These are phyloP conservation scores for Rosa multiflora DNA, from an alignment of 306 rosid genomes.

Conservation along the genomic window DNA sequence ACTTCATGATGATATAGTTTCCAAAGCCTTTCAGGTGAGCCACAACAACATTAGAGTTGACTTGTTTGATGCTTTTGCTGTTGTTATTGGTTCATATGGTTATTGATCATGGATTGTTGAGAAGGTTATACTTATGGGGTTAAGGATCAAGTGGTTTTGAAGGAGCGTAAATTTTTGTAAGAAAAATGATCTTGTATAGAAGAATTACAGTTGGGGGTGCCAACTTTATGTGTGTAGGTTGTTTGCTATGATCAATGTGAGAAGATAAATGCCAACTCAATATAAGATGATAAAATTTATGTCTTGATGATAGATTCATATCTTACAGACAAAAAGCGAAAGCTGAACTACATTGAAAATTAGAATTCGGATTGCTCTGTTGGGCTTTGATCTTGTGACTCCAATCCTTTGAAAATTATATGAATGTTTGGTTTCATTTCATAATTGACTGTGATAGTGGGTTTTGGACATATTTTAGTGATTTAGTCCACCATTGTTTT, in stretches of 20 bases:
- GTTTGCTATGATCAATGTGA: not conserved
- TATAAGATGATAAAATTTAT: not conserved
- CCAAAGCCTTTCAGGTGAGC: conserved; percentile 93
- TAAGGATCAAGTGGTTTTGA: conserved; percentile 13
- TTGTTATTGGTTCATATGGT: conserved; percentile 3
- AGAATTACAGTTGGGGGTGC: not conserved
- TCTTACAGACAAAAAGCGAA: not conserved
- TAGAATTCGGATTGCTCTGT: not conserved
- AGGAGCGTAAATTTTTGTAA: not conserved
- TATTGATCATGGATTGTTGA: conserved; percentile 13
- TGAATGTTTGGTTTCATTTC: not conserved
- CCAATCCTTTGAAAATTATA: not conserved
- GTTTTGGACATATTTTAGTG: conserved; percentile 1
- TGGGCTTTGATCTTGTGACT: conserved; percentile 2
- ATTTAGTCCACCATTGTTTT: conserved; percentile 8
- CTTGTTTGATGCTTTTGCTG: not conserved
- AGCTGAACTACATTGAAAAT: not conserved
- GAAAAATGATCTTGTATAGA: not conserved
- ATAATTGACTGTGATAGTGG: not conserved
- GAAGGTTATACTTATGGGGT: conserved; percentile 1
- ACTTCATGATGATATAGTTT: conserved; percentile 91
- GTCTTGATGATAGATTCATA: not conserved
- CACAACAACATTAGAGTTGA: not conserved
- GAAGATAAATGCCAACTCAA: not conserved
- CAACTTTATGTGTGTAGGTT: not conserved